Percentiles rank a stretch among this genome's conserved stretches.
phyloP scores from a whole-genome alignment of 768 basidiomycete genomes.

The Lentinula sp. region DNA sequence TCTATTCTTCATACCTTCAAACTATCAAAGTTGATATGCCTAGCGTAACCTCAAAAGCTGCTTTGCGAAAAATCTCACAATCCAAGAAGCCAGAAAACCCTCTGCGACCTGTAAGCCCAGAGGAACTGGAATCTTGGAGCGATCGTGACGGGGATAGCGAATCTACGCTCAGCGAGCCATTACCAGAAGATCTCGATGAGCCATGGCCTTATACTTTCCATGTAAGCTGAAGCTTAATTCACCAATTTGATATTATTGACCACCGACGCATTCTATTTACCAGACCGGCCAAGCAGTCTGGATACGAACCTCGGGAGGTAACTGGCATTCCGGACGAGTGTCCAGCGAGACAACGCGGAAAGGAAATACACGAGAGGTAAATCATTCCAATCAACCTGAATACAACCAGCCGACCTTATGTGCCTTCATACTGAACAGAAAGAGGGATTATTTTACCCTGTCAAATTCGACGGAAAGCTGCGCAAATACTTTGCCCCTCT shows the following conservation, averaged over 20 bases:
- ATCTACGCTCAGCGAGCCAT: constrained; percentile 19
- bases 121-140: constrained; percentile 28
- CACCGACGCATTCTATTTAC: constrained; percentile 4
- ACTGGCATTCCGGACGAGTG: constrained; percentile 47
- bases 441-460: constrained; percentile 49
- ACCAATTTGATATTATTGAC: background rate
- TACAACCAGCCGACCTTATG: background rate
- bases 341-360: constrained; percentile 35
- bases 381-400: constrained; percentile 4
- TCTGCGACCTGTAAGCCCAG: constrained; percentile 26
- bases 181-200: constrained; percentile 40
- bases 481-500: constrained; percentile 60
- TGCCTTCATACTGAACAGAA: constrained; percentile 22
- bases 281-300: constrained; percentile 46
- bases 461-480: constrained; percentile 39
- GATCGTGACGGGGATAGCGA: constrained; percentile 24
- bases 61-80: background rate
- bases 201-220: constrained; percentile 48
- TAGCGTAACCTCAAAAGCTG: background rate
- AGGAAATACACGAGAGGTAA: constrained; percentile 42
- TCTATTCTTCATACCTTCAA: background rate
- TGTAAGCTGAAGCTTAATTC: constrained; percentile 23
- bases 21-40: background rate
- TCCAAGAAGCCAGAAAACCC: constrained; percentile 9
- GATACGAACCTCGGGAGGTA: constrained; percentile 42